phyloP scores from a whole-genome alignment of 176 grass and related monocot genomes.

The Poa pratensis region DNA sequence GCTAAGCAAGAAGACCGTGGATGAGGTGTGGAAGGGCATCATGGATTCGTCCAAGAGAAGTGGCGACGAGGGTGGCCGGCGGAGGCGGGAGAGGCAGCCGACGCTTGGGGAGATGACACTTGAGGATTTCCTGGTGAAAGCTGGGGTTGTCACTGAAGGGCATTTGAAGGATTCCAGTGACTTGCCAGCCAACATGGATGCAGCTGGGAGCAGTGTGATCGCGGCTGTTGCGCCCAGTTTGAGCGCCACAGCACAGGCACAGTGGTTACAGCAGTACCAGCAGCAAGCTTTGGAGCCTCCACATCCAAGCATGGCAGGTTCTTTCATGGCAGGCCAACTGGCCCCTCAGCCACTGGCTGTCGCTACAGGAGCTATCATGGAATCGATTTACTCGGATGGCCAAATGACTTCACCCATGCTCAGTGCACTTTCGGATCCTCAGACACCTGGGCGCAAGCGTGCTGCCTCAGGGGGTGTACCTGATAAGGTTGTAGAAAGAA shows the following conservation, averaged over 20 bases:
- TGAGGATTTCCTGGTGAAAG: slow-evolving; percentile 89
- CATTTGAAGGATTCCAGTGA: slow-evolving; percentile 50
- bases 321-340: slow-evolving; percentile 47
- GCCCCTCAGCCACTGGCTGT: slow-evolving; percentile 45
- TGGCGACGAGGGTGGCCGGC: slow-evolving; percentile 27
- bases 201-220: slow-evolving; percentile 30
- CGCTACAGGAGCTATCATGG: slow-evolving; percentile 42
- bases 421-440: slow-evolving; percentile 54
- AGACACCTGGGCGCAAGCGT: slow-evolving; percentile 56
- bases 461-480: slow-evolving; percentile 44
- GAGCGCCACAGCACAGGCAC: slow-evolving; percentile 40
- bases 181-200: slow-evolving; percentile 39
- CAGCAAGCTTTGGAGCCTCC: slow-evolving; percentile 47
- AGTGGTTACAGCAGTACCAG: slow-evolving; percentile 51
- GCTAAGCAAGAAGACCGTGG: slow-evolving; percentile 84
- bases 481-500: slow-evolving; percentile 81
- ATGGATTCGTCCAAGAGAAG: slow-evolving; percentile 35
- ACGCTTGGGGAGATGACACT: slow-evolving; percentile 87
- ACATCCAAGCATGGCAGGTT: slow-evolving; percentile 37
- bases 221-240: slow-evolving; percentile 31
- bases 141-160: slow-evolving; percentile 72
- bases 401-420: slow-evolving; percentile 45
- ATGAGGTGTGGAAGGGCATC: slow-evolving; percentile 94
- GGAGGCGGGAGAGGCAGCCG: slow-evolving; percentile 45
- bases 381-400: slow-evolving; percentile 47